Conservation (phyloP, 352 stramenopile species). For the Thraustotheca clavata region DNA sequence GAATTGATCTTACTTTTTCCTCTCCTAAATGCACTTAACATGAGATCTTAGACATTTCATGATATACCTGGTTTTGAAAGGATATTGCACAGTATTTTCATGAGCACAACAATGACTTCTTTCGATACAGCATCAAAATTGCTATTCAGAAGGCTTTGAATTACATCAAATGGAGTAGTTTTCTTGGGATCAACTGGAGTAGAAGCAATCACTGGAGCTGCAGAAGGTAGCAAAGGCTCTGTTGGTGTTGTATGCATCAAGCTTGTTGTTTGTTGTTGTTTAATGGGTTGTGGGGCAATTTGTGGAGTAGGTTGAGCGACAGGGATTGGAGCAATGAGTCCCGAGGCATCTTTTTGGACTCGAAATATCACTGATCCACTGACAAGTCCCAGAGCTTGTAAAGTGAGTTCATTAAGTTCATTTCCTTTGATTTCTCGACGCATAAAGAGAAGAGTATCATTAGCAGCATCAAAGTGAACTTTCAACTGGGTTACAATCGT, state of each 20-base stretch:
- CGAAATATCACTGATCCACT: constrained; percentile 82
- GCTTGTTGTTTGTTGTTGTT: neutral
- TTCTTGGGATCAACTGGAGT: neutral
- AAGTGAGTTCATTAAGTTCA: constrained; percentile 45
- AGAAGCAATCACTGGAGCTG: neutral
- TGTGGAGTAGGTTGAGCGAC: neutral
- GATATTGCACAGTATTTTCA: constrained; percentile 83
- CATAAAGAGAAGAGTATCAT: constrained; percentile 61
- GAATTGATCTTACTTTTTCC: constrained; percentile 73
- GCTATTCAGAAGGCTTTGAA: constrained; percentile 63
- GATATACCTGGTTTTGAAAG: constrained; percentile 65
- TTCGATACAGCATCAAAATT: constrained; percentile 68
- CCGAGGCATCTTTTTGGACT: constrained; percentile 28
- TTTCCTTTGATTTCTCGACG: constrained; percentile 50
- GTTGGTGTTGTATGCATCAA: too few species aligned
- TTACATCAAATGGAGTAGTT: constrained; percentile 39
- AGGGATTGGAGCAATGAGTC: neutral
- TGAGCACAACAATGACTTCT: constrained; percentile 50
- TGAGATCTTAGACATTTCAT: neutral
- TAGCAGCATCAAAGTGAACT: constrained; percentile 32
- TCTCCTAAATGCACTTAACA: constrained; percentile 39
- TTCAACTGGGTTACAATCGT: constrained; percentile 48
- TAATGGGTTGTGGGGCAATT: too few species aligned
- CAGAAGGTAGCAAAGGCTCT: neutral
- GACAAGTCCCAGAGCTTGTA: constrained; percentile 61